Evolutionary conservation across 2,329 filamentous ascomycete genomes (phyloP).

Genomic region (Ascocoryne sarcoides): DNA sequence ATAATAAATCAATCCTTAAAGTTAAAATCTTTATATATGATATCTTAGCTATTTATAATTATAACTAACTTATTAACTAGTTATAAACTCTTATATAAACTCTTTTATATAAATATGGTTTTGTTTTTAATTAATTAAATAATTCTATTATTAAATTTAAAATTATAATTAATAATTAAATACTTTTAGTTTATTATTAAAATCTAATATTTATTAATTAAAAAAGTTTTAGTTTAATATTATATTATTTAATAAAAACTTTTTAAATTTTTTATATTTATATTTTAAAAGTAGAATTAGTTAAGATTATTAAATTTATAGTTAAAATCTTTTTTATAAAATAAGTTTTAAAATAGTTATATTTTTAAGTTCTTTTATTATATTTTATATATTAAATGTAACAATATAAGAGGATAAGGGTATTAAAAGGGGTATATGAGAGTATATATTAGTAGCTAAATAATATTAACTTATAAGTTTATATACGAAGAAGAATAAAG

Average conservation of each 20-base stretch:
- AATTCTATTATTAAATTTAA: constrained; percentile 1
- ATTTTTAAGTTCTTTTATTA: too few relatives aligned
- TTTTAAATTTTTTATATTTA: constrained; percentile 8
- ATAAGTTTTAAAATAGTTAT: too few relatives aligned
- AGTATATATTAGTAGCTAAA: too few relatives aligned
- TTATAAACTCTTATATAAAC: neutral
- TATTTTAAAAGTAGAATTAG: neutral
- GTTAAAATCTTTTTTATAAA: too few relatives aligned
- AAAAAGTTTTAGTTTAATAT: constrained; percentile 8
- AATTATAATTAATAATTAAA: neutral
- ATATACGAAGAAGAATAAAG: too few relatives aligned
- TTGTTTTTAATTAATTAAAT: neutral
- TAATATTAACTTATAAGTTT: too few relatives aligned
- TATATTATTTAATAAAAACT: constrained; percentile 7
- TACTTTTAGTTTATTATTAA: neutral
- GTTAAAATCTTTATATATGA: neutral
- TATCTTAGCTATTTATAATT: neutral
- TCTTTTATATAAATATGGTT: neutral
- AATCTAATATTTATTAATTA: constrained; percentile 2
- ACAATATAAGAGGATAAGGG: too few relatives aligned
- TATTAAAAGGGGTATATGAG: too few relatives aligned
- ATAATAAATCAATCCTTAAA: constrained; percentile 3
- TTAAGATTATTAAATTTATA: constrained; percentile 3
- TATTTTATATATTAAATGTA: too few relatives aligned
- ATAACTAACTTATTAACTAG: neutral